phyloP scores from a whole-genome alignment of 495 filamentous ascomycete genomes.

The Astrothelium macrocarpum region DNA sequence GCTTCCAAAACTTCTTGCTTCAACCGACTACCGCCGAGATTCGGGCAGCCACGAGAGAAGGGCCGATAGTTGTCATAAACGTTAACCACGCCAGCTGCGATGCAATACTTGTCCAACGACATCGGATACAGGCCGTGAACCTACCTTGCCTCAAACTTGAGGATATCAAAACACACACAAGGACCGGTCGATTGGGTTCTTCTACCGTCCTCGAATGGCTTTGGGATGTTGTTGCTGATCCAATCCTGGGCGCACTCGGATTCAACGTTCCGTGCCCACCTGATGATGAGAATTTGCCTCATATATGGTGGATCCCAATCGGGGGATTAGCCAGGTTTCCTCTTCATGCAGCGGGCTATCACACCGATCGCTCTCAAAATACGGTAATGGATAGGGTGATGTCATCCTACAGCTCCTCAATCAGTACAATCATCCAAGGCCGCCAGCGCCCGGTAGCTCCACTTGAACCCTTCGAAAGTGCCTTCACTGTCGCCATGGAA shows the following conservation, averaged over 20 bases:
- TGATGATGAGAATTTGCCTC: constrained; percentile 11
- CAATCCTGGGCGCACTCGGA: constrained; percentile 8
- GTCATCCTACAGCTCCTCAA: constrained; percentile 29
- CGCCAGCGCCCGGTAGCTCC: background rate
- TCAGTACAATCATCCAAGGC: constrained; percentile 22
- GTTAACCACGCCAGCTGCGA: constrained; percentile 13
- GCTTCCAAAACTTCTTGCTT: constrained; percentile 16
- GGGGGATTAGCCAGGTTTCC: constrained; percentile 12
- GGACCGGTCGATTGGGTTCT: background rate
- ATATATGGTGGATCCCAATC: constrained; percentile 11
- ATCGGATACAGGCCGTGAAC: background rate
- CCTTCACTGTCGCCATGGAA: constrained; percentile 21
- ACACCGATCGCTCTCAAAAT: constrained; percentile 3
- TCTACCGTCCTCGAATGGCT: constrained; percentile 15
- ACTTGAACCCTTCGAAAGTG: background rate
- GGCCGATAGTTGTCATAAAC: constrained; percentile 19
- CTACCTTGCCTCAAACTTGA: background rate
- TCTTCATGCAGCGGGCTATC: constrained; percentile 20
- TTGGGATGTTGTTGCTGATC: constrained; percentile 16
- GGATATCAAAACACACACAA: background rate
- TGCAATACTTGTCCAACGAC: constrained; percentile 3
- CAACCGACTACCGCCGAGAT: constrained; percentile 13
- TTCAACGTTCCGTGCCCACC: constrained; percentile 7
- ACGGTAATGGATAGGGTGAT: constrained; percentile 22
- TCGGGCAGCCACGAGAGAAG: constrained; percentile 10